Conservation (phyloP, 495 filamentous ascomycete genomes). For the Bryoglossum gracile region DNA sequence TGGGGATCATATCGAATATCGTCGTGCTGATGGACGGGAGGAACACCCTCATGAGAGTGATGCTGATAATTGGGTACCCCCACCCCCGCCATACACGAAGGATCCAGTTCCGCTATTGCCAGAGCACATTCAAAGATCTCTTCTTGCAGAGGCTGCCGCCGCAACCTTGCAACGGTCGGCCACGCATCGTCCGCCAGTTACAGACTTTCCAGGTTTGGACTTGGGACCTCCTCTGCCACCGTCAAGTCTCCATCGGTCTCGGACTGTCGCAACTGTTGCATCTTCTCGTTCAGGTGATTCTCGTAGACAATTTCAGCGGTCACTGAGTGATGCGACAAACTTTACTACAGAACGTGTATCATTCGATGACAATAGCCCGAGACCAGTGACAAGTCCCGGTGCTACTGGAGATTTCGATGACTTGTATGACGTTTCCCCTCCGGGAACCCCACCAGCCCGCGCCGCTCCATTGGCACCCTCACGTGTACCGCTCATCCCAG, state of each 20-base stretch:
- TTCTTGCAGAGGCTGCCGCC: constrained; percentile 20
- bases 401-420: constrained; percentile 30
- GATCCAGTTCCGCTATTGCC: constrained; percentile 49
- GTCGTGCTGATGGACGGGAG: constrained; percentile 50
- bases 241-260: constrained; percentile 12
- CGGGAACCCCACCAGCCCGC: constrained; percentile 33
- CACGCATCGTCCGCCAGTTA: constrained; percentile 14
- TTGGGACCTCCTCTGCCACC: no score
- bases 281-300: constrained; percentile 15
- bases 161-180: constrained; percentile 13
- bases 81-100: constrained; percentile 78
- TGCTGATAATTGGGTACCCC: constrained; percentile 88
- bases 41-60: constrained; percentile 82
- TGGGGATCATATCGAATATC: constrained; percentile 22
- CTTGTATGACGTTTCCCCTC: constrained; percentile 50
- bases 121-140: constrained; percentile 36
- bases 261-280: constrained; percentile 14
- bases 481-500: not conserved
- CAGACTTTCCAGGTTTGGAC: constrained; percentile 13
- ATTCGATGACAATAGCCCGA: constrained; percentile 8
- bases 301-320: constrained; percentile 19
- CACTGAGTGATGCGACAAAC: constrained; percentile 21
- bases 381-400: constrained; percentile 8
- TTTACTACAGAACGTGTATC: constrained; percentile 18
- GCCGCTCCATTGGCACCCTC: not conserved